Evolutionary conservation across 2,329 filamentous ascomycete genomes (phyloP), one percentile per base, ranked within the genome.

Genomic region (Aspergillus spinulosporus): DNA sequence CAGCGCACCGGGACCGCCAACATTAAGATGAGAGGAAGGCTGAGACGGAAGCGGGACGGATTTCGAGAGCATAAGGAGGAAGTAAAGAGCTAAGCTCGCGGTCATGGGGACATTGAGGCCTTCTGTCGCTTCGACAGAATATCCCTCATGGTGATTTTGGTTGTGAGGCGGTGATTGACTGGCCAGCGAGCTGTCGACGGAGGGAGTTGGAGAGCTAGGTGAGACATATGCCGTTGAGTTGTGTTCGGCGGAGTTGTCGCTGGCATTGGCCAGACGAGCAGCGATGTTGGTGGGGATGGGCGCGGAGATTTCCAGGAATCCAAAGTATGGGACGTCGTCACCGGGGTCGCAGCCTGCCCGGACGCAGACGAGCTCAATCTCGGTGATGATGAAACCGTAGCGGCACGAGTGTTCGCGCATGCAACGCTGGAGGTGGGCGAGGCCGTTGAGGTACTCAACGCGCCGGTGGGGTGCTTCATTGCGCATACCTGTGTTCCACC

Each of bases 401-500:
- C 93, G 87, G 71, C 90, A 95, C 63, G 87, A 87, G 76, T 96
- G 90, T 76, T 96, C 91, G 72, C 93, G 91, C 91, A 97, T 96
- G 68, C 88, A 87, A 70, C 90, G 85, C 75, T 97, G 93, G 45
- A 97, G 80, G 66, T 95, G 90, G 0, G 92, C 83, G 4, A 97
- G 84, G 1, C 90, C 90, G 49, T 89, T 87, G 15, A 97, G 87
- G 77, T 97, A 97, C 74, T 93, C 87, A 56, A 96, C 90, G 57
- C 89, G 88, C 75, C 92, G 89, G 73, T 91, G 84, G 62, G 92
- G 90, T 44, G 87, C 86, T 73, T 95, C 90, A 58, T 87, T 85
- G 58, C 92, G 89, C 90, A 96, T 96, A 60, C 89, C 90, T 1
- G 91, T 94, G 80, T 96, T 96, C 89, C 95, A 97, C 66, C 90